Evolutionary conservation across 169 alveolate species (phyloP), one percentile per base, ranked within the genome.

Genomic region (Eimeria mitis): DNA sequence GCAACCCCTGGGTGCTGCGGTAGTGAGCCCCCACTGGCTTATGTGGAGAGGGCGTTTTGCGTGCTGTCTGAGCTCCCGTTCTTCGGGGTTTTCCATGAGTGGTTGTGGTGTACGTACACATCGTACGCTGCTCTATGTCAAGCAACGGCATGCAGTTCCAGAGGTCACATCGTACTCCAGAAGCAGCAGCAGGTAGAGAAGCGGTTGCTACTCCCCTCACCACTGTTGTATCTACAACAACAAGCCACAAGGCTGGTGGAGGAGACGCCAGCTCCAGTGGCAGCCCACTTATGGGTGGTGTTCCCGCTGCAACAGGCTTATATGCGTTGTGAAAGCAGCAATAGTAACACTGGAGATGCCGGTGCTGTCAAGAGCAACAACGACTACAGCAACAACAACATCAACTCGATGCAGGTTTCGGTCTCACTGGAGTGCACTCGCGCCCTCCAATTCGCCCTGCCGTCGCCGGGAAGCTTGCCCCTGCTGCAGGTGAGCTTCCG

Each of bases 31-130:
- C 56, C 90, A n/a, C 90, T 83, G 52, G 70, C 68, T 31, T 83
- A 83, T 59, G 90, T 83, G 90, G 90, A 83, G 76, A 83, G 90
- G 68, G 90, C 90, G 73, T 83, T 83, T 40, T 83, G 90, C 76
- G 44, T 83, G n/a, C 23, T 83, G 73, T 83, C 90, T 34, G 90
- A 52, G 59, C 54, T 83, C 14, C 90, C 90, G 7, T 83, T 83
- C 76, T 83, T 83, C 14, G 90, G 90, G 52, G 90, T 61, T 40
- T 83, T 83, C 52, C 71, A 59, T 23, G 90, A 83, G 59, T 83
- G 90, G 90, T 61, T 83, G 76, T 83, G 90, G 90, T 34, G 90
- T 54, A 83, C 75, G 76, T 83, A 83, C 76, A 83, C 90, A 13
- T 83, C 90, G 9, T 83, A 83, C 75, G 90, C 90, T 52, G 90